Evolutionary conservation across 805 yeast species (phyloP).

Genomic region (Ogataea siamensis): DNA sequence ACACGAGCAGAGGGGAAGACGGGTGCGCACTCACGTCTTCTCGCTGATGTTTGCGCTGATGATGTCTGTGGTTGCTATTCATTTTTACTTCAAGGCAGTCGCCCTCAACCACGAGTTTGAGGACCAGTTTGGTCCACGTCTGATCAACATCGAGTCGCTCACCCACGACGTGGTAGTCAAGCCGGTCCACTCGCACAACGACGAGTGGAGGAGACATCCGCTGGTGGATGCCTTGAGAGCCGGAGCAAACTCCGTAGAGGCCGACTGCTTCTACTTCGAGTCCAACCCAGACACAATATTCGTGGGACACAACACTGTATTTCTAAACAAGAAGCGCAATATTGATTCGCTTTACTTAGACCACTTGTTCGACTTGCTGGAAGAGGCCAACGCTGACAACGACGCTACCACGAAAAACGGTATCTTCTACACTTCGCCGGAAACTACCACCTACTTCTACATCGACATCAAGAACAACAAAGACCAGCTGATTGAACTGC

Average conservation of each 20-base stretch:
- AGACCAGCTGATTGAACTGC: constrained; percentile 38
- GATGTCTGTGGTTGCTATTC: constrained; percentile 11
- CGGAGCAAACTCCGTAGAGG: constrained; percentile 61
- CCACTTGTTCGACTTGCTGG: constrained; percentile 48
- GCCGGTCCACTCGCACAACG: constrained; percentile 65
- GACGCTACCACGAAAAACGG: constrained; percentile 29
- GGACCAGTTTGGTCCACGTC: constrained; percentile 5
- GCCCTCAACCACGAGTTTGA: constrained; percentile 11
- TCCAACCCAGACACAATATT: constrained; percentile 36
- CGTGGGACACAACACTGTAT: constrained; percentile 60
- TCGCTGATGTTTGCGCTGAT: constrained; percentile 12
- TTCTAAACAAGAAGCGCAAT: constrained; percentile 42
- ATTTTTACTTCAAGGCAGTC: constrained; percentile 11
- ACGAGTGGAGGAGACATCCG: constrained; percentile 61
- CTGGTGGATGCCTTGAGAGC: constrained; percentile 51
- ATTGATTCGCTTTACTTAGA: constrained; percentile 50
- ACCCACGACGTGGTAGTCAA: constrained; percentile 29
- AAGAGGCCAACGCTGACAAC: constrained; percentile 40
- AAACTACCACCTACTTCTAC: constrained; percentile 53
- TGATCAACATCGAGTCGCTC: constrained; percentile 15
- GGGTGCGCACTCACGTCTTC: constrained; percentile 6
- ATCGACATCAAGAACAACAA: constrained; percentile 58
- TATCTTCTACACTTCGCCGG: constrained; percentile 42
- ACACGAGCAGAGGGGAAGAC: not conserved
- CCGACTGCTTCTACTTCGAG: constrained; percentile 57